Evolutionary conservation across 495 filamentous ascomycete species (phyloP).

Genomic region (Talaromyces nanjingensis): DNA sequence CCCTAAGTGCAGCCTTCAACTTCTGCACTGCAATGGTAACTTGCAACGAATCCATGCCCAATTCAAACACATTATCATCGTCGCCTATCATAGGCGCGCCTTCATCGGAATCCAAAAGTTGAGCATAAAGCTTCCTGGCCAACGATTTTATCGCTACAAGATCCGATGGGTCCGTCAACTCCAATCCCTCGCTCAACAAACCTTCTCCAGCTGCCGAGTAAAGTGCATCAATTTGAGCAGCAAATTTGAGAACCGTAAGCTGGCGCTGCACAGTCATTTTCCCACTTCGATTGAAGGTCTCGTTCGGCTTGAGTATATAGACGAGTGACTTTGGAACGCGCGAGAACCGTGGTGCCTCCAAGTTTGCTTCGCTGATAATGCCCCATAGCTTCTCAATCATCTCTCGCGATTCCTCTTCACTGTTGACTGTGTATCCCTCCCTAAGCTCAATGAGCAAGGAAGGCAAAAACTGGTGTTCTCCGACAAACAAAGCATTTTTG

Average conservation of each 20-base stretch:
- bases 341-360: conserved; percentile 27
- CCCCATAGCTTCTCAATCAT: conserved; percentile 38
- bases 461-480: conserved; percentile 25
- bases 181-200: conserved; percentile 9
- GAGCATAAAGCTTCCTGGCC: background rate
- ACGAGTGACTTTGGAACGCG: conserved; percentile 28
- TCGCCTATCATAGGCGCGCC: conserved; percentile 7
- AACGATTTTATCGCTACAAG: background rate
- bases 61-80: conserved; percentile 29
- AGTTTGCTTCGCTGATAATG: conserved; percentile 40
- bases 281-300: conserved; percentile 30
- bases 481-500: conserved; percentile 44
- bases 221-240: conserved; percentile 19
- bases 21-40: conserved; percentile 14
- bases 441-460: conserved; percentile 27
- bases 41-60: conserved; percentile 49
- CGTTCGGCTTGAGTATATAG: conserved; percentile 20
- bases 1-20: conserved; percentile 5
- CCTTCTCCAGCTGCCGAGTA: conserved; percentile 19
- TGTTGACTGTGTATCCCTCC: background rate
- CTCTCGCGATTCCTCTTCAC: background rate
- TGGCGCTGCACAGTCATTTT: conserved; percentile 41
- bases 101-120: conserved; percentile 10
- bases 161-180: background rate
- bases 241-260: conserved; percentile 16